Percentiles rank a stretch among this genome's conserved stretches.
phyloP scores from a whole-genome alignment of 1,284 basidiomycete genomes.

The Neonothopanus nambi region DNA sequence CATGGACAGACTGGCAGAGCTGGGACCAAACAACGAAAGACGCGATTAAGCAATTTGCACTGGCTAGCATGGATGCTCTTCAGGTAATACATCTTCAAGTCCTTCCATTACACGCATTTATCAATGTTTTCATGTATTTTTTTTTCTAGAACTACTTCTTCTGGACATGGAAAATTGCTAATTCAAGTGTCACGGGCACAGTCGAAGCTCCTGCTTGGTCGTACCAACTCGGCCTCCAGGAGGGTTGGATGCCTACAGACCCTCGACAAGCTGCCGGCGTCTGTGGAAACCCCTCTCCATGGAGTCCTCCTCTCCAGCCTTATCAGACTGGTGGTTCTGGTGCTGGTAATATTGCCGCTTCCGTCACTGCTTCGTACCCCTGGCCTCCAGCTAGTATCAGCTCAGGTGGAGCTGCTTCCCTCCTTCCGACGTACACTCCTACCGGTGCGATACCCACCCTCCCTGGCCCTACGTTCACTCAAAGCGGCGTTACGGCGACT shows the following conservation, averaged over 20 bases:
- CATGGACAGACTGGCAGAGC: slow-evolving; percentile 73
- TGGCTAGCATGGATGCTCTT: slow-evolving; percentile 85
- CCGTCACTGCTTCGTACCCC: slow-evolving; percentile 42
- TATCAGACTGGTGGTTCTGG: slow-evolving; percentile 79
- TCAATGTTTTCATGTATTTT: not conserved
- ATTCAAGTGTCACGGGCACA: slow-evolving; percentile 60
- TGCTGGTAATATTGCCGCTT: slow-evolving; percentile 58
- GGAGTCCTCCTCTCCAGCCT: slow-evolving; percentile 60
- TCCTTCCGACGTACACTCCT: slow-evolving; percentile 65
- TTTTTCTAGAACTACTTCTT: slow-evolving; percentile 82
- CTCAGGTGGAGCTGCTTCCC: slow-evolving; percentile 45
- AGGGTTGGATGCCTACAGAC: slow-evolving; percentile 87
- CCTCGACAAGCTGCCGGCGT: slow-evolving; percentile 71
- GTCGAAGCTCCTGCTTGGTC: slow-evolving; percentile 88
- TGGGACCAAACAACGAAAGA: slow-evolving; percentile 65
- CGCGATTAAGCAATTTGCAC: slow-evolving; percentile 64
- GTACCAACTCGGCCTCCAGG: slow-evolving; percentile 79
- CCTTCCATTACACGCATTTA: slow-evolving; percentile 6
- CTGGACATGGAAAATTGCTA: slow-evolving; percentile 94
- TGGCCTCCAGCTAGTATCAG: slow-evolving; percentile 67
- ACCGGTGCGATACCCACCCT: slow-evolving; percentile 62
- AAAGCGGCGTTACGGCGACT: slow-evolving; percentile 32
- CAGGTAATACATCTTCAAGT: slow-evolving; percentile 47
- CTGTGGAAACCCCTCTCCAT: slow-evolving; percentile 63
- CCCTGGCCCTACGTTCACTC: slow-evolving; percentile 49